Evolutionary conservation across 2,329 filamentous ascomycete genomes (phyloP).

Genomic region (Boeremia lycopersici): DNA sequence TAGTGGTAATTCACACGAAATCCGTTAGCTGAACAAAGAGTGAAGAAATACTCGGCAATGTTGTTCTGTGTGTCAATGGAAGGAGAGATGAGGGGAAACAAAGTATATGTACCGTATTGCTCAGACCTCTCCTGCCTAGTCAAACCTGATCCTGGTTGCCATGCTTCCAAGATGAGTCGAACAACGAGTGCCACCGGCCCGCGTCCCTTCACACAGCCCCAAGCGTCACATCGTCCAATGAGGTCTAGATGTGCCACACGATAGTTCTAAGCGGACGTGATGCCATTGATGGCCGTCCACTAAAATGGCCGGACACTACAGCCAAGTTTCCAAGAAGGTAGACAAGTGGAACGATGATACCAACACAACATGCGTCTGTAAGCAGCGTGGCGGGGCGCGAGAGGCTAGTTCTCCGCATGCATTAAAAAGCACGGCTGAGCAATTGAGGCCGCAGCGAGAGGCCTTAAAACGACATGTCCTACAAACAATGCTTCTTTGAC

Average conservation of each 20-base stretch:
- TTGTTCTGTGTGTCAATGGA: neutral
- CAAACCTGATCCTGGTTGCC: conserved; percentile 15
- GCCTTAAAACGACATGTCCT: conserved; percentile 1
- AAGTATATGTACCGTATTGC: conserved; percentile 25
- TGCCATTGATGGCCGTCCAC: conserved; percentile 23
- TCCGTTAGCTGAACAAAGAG: neutral
- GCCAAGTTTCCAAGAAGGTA: conserved; percentile 24
- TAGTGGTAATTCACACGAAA: neutral
- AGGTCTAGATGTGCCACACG: conserved; percentile 18
- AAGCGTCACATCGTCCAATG: conserved; percentile 23
- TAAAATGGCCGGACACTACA: conserved; percentile 17
- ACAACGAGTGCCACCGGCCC: conserved; percentile 12
- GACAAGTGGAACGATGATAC: conserved; percentile 29
- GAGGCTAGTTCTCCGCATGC: conserved; percentile 23
- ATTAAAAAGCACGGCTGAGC: conserved; percentile 16
- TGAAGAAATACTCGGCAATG: neutral
- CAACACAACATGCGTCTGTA: conserved; percentile 18
- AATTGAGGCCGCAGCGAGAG: conserved; percentile 20
- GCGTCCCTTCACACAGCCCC: conserved; percentile 16
- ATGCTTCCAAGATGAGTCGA: conserved; percentile 22
- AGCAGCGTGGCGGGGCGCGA: conserved; percentile 22
- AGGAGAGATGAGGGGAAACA: conserved; percentile 14
- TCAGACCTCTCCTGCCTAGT: neutral
- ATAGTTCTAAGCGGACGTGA: conserved; percentile 19
- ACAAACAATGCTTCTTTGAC: neutral